These are phyloP conservation scores for Penicillium sp. DNA, from an alignment of 2,329 filamentous ascomycete genomes.

Conservation along the genomic window DNA sequence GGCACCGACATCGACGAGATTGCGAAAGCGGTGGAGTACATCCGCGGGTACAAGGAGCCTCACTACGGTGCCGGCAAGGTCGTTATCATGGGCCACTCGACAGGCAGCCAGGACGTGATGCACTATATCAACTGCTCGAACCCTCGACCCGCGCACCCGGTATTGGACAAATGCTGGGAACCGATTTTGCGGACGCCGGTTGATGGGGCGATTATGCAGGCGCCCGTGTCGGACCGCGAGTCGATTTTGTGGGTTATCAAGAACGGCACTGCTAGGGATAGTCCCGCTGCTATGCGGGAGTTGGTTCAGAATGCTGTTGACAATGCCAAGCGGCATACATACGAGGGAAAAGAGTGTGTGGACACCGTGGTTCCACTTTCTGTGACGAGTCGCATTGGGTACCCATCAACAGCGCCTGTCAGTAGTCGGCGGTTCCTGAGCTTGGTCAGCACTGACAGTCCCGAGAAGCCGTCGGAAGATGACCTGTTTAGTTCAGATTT, in stretches of 20 bases:
- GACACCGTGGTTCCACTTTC: slow-evolving; percentile 34
- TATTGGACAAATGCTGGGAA: slow-evolving; percentile 23
- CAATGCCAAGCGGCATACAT: slow-evolving; percentile 18
- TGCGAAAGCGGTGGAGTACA: slow-evolving; percentile 52
- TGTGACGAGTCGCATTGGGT: slow-evolving; percentile 32
- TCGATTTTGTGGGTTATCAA: slow-evolving; percentile 47
- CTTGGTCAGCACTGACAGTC: slow-evolving; percentile 53
- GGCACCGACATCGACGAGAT: slow-evolving; percentile 57
- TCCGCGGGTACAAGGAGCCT: slow-evolving; percentile 40
- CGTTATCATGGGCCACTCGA: slow-evolving; percentile 68
- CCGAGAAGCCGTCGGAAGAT: slow-evolving; percentile 67
- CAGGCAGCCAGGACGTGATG: slow-evolving; percentile 67
- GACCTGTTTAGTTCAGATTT: slow-evolving; percentile 83
- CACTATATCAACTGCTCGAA: slow-evolving; percentile 57
- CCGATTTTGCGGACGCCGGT: slow-evolving; percentile 53
- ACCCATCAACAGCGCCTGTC: slow-evolving; percentile 44
- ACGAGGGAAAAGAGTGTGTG: slow-evolving; percentile 22
- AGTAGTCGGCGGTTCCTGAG: slow-evolving; percentile 60
- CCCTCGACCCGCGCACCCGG: slow-evolving; percentile 33
- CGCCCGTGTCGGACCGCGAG: slow-evolving; percentile 75
- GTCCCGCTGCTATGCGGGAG: slow-evolving; percentile 23
- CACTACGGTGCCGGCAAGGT: slow-evolving; percentile 49
- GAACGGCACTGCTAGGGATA: slow-evolving; percentile 23
- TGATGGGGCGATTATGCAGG: slow-evolving; percentile 76
- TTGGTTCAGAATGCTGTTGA: slow-evolving; percentile 26